Evolutionary conservation across 352 stramenopile genomes (phyloP), one percentile per base, ranked within the genome.

Genomic region (Pythium aristosporum): DNA sequence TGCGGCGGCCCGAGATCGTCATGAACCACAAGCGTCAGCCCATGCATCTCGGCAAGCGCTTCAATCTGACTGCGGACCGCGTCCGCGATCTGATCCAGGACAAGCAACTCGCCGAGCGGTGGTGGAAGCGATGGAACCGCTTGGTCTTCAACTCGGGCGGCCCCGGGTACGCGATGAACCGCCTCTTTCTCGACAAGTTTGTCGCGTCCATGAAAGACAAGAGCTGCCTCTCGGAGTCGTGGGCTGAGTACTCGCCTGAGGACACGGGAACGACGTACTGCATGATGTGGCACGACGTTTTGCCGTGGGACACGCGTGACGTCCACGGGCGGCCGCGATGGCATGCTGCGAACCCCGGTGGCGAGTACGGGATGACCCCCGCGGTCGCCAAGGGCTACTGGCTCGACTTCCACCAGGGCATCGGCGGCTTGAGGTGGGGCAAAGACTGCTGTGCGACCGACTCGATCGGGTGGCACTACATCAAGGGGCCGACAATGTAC

Each of bases 71-170:
- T 15, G 72, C 81, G 53, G 71, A 85, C 18, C 54, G 54, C 37
- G 54, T 61, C 37, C 41, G 12, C 41, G 7, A 12, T 16, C 64
- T 87, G 30, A 79, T 91, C 61, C 79, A 77, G 54, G 68, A 84
- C 91, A 41, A 77, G 84, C 28, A 74, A 89, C 69, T 69, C 80
- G 55, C 46, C 57, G 44, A 60, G 91, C 13, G 75, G 88, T 94
- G 78, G 75, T 67, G 72, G 20, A 65, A 67, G 16, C 72, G 72
- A n/a, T 94, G 77, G 75, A 69, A 89, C 13, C 71, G 85, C 16
- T 89, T 79, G 79, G 77, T 94, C 4, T 94, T 92, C 63, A 94
- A 94, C 61, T 92, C 83, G 18, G 83, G 85, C n/a, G 85, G 85
- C 9, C 82, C 85, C 0, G 85, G 85, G 0, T 91, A 92, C 50